Conservation (phyloP, 2,329 filamentous ascomycete genomes). For the Cytospora schulzeri region DNA sequence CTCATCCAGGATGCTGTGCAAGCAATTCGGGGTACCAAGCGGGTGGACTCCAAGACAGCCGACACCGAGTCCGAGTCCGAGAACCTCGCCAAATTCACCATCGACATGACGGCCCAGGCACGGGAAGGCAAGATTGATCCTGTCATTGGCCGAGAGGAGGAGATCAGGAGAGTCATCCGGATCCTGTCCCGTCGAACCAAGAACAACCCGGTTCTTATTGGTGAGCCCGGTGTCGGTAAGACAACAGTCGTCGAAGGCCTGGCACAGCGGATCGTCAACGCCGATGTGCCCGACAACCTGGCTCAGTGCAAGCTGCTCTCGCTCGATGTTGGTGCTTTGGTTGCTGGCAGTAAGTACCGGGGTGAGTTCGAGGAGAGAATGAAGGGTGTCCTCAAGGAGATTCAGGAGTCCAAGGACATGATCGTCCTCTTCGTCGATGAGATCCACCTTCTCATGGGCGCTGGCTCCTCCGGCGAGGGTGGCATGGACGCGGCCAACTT, state of each 20-base stretch:
- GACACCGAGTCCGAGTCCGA: slow-evolving; percentile 92
- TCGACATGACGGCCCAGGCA: slow-evolving; percentile 96
- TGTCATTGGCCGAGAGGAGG: slow-evolving; percentile 94
- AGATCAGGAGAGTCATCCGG: slow-evolving; percentile 87
- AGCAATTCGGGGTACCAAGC: slow-evolving; percentile 86
- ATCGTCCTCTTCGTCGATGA: slow-evolving; percentile 98
- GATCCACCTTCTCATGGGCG: slow-evolving; percentile 98
- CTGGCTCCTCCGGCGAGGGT: slow-evolving; percentile 89
- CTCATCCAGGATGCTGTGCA: slow-evolving; percentile 88
- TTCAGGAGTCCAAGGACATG: slow-evolving; percentile 90
- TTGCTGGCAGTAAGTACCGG: slow-evolving; percentile 96
- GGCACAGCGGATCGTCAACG: slow-evolving; percentile 92
- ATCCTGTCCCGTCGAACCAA: slow-evolving; percentile 93
- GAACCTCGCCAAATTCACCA: slow-evolving; percentile 96
- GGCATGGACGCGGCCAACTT: slow-evolving; percentile 99
- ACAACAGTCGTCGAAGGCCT: slow-evolving; percentile 97
- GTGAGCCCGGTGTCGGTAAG: slow-evolving; percentile 97
- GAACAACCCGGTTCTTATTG: slow-evolving; percentile 98
- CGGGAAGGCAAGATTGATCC: slow-evolving; percentile 97
- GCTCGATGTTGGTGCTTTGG: slow-evolving; percentile 90
- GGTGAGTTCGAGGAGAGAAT: slow-evolving; percentile 99
- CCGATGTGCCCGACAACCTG: slow-evolving; percentile 93
- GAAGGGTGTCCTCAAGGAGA: slow-evolving; percentile 98
- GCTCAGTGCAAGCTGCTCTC: slow-evolving; percentile 93
- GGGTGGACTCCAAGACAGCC: slow-evolving; percentile 94